Percentiles rank a stretch among this genome's conserved stretches.
Conservation (phyloP, 805 yeast genomes). For the Alloascoidea africana region DNA sequence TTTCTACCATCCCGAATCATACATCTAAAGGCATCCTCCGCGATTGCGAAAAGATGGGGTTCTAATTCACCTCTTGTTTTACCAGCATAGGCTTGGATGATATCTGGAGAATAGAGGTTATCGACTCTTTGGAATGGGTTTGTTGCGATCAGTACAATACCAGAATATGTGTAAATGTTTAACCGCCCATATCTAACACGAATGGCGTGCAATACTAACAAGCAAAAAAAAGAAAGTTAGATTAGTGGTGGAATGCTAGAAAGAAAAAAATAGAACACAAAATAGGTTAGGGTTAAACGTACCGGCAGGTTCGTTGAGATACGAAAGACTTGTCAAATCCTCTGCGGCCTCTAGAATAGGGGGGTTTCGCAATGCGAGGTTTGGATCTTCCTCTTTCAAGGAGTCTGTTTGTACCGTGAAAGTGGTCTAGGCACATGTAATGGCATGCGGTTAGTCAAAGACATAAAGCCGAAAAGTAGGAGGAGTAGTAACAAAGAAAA, state of each 20-base stretch:
- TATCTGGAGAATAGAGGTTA: constrained; percentile 79
- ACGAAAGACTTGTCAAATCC: constrained; percentile 83
- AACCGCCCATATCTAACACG: constrained; percentile 78
- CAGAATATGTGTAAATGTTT: constrained; percentile 89
- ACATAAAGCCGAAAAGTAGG: background rate
- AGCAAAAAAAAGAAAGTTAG: background rate
- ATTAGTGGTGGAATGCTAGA: background rate
- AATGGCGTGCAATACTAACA: constrained; percentile 75
- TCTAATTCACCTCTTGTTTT: constrained; percentile 88
- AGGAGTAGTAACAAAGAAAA: background rate
- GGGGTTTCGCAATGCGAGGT: constrained; percentile 62
- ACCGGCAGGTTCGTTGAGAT: constrained; percentile 82
- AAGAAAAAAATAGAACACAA: background rate
- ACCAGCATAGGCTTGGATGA: constrained; percentile 90
- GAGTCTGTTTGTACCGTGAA: background rate
- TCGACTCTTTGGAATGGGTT: constrained; percentile 92
- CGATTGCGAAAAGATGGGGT: constrained; percentile 94
- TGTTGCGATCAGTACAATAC: constrained; percentile 91
- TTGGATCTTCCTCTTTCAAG: background rate
- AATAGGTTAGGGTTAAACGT: background rate
- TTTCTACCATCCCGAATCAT: constrained; percentile 77
- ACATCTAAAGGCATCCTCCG: constrained; percentile 92
- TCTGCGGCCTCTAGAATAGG: constrained; percentile 87
- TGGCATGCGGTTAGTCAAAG: too few species aligned
- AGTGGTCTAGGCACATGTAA: too few species aligned